Evolutionary conservation across 176 grass and related monocot genomes (phyloP).

Genomic region (Eragrostis curvula): DNA sequence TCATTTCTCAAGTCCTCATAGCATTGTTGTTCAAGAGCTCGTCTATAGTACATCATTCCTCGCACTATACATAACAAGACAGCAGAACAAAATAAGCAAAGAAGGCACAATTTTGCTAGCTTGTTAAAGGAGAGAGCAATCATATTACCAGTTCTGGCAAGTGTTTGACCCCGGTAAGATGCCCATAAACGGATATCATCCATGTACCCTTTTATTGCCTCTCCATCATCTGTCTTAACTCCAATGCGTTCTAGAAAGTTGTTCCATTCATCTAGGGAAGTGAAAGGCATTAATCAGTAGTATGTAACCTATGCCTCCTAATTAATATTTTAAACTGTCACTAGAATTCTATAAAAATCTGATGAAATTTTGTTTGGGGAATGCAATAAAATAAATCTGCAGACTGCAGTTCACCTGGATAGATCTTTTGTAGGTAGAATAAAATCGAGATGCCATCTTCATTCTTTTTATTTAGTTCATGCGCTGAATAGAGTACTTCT

Average conservation of each 20-base stretch:
- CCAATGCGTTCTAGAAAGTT: constrained; percentile 69
- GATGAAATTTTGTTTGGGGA: constrained; percentile 23
- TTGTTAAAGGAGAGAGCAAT: constrained; percentile 26
- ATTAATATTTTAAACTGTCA: background rate
- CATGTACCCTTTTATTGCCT: constrained; percentile 39
- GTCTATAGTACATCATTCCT: constrained; percentile 89
- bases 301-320: background rate
- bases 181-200: constrained; percentile 73
- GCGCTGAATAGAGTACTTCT: constrained; percentile 74
- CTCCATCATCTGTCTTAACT: constrained; percentile 43
- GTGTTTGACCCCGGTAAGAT: constrained; percentile 79
- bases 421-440: constrained; percentile 82
- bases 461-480: constrained; percentile 71
- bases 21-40: constrained; percentile 70
- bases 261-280: constrained; percentile 69
- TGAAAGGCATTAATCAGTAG: constrained; percentile 29
- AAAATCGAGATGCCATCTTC: constrained; percentile 83
- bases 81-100: constrained; percentile 30
- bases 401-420: constrained; percentile 59
- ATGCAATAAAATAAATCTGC: constrained; percentile 22
- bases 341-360: constrained; percentile 1
- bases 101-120: constrained; percentile 14
- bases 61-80: constrained; percentile 55
- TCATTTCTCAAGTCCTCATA: constrained; percentile 49
- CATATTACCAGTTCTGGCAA: constrained; percentile 74